A percentile compares a stretch with the other conserved stretches of the same genome.
Evolutionary conservation across 2,329 filamentous ascomycete species (phyloP).

Genomic region (Botrytis deweyae): DNA sequence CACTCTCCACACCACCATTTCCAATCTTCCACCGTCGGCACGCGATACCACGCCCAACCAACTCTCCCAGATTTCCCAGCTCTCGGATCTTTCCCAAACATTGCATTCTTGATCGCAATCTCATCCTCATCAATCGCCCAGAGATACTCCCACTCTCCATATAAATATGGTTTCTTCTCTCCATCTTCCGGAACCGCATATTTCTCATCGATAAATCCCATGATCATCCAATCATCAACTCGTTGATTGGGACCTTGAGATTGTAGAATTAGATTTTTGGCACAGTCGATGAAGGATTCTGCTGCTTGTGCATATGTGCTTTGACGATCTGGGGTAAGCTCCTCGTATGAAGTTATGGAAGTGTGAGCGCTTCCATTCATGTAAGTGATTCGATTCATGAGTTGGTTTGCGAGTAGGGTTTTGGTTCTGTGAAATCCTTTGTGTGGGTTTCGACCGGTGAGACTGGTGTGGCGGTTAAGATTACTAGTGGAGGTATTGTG

Average conservation of each 20-base stretch:
- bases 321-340: neutral
- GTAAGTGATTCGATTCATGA: neutral
- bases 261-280: neutral
- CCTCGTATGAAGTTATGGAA: neutral
- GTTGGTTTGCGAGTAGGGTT: neutral
- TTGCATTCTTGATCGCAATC: rapidly evolving
- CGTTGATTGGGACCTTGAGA: neutral
- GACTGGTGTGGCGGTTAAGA: neutral
- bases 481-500: neutral
- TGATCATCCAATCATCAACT: neutral
- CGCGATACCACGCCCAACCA: no score
- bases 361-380: neutral
- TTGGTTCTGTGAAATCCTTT: neutral
- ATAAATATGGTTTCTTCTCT: neutral
- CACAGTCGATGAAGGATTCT: neutral
- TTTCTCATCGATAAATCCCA: neutral
- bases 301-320: neutral
- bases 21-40: neutral
- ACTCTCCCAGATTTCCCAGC: rapidly evolving
- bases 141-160: constrained; percentile 1
- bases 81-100: rapidly evolving
- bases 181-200: neutral
- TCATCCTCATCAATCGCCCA: neutral
- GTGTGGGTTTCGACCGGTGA: neutral
- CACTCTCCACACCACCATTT: constrained; percentile 3